These are phyloP conservation scores for Kappamyces sp. DNA, from an alignment of 192 early-diverging fungal species.

Conservation along the genomic window DNA sequence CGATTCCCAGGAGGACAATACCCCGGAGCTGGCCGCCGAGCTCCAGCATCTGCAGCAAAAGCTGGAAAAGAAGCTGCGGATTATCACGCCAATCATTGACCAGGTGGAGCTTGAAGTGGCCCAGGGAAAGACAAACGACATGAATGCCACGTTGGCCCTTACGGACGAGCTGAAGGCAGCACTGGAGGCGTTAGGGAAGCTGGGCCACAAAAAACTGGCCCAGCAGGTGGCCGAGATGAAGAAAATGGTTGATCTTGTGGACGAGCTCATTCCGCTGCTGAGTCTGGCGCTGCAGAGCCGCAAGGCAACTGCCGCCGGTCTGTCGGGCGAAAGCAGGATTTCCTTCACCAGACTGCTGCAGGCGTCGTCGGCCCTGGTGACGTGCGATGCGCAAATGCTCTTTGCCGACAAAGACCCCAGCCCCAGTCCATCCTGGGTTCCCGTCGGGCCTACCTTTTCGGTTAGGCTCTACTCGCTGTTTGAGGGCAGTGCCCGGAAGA, in stretches of 20 bases:
- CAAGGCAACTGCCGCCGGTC: constrained; percentile 37
- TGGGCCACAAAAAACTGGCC: constrained; percentile 48
- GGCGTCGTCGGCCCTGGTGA: constrained; percentile 37
- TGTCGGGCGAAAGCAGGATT: constrained; percentile 34
- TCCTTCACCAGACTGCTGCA: constrained; percentile 57
- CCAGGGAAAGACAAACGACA: constrained; percentile 54
- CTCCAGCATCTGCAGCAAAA: constrained; percentile 33
- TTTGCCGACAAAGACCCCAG: constrained; percentile 19
- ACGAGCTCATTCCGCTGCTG: constrained; percentile 47
- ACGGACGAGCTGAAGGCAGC: constrained; percentile 43
- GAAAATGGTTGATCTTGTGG: constrained; percentile 34
- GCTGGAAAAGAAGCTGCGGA: constrained; percentile 45
- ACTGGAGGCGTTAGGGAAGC: no score
- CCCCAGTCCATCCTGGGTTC: constrained; percentile 8
- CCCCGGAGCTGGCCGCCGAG: not conserved
- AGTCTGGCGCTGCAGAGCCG: constrained; percentile 47
- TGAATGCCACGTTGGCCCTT: no score
- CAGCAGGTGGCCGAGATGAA: constrained; percentile 32
- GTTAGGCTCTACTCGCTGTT: constrained; percentile 66
- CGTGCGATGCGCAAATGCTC: constrained; percentile 16
- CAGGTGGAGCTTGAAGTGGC: constrained; percentile 57
- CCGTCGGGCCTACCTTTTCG: constrained; percentile 36
- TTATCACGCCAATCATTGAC: constrained; percentile 65
- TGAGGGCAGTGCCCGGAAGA: constrained; percentile 52
- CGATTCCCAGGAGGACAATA: constrained; percentile 10